phyloP scores from a whole-genome alignment of 169 alveolate species.

The Condylostoma magnum region DNA sequence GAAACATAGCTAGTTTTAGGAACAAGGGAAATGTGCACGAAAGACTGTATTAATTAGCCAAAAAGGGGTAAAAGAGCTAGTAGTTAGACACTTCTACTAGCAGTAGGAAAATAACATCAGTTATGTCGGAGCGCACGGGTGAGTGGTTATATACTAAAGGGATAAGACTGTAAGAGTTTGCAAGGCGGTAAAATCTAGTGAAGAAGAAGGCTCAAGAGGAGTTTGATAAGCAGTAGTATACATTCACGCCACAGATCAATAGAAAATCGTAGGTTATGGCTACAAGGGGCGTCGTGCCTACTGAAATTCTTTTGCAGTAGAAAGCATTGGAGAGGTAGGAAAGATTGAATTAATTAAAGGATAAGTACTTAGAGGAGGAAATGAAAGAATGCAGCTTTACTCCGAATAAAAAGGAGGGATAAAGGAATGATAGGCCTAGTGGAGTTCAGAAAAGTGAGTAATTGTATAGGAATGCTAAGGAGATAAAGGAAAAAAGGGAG shows the following conservation, averaged over 20 bases:
- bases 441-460: no score
- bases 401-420: no score
- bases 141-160: constrained; percentile 28
- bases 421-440: no score
- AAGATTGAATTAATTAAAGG: background rate
- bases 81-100: no score
- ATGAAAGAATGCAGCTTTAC: constrained; percentile 12
- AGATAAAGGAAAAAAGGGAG: no score
- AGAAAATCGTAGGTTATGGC: background rate
- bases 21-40: no score
- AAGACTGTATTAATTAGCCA: no score
- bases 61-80: no score
- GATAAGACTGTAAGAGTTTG: background rate
- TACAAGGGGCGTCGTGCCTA: background rate
- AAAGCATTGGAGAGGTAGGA: constrained; percentile 5
- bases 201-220: background rate
- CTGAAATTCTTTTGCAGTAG: constrained; percentile 1
- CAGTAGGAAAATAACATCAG: no score
- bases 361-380: background rate
- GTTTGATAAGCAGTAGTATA: background rate
- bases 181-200: background rate
- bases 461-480: no score
- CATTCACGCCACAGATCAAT: constrained; percentile 20
- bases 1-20: no score
- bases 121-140: no score